Evolutionary conservation across 345 rosid genomes (phyloP).

Genomic region (Mercurialis annua): DNA sequence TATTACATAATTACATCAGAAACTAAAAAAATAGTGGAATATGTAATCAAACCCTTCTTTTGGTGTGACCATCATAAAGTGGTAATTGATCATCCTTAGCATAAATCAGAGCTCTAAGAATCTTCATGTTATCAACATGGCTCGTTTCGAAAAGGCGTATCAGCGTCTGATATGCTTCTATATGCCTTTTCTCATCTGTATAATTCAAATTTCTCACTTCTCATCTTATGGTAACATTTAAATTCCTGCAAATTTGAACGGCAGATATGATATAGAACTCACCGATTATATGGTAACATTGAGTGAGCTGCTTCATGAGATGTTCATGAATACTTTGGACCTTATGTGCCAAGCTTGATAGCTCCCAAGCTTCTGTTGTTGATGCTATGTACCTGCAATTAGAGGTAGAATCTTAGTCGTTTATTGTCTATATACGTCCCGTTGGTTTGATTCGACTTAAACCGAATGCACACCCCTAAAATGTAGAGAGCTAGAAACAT

Average conservation of each 20-base stretch:
- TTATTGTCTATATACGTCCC: no score
- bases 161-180: constrained; percentile 41
- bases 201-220: background rate
- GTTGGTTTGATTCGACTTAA: no score
- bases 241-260: background rate
- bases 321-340: constrained; percentile 43
- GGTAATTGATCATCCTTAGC: constrained; percentile 43
- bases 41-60: constrained; percentile 28
- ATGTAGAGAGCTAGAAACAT: no score
- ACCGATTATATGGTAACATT: constrained; percentile 43
- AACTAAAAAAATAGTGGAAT: background rate
- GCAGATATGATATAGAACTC: background rate
- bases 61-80: constrained; percentile 29
- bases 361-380: constrained; percentile 65
- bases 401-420: no score
- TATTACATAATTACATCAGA: background rate
- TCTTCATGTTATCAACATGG: constrained; percentile 43
- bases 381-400: constrained; percentile 37
- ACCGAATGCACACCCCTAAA: no score
- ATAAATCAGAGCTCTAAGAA: constrained; percentile 36
- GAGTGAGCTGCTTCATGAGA: constrained; percentile 37
- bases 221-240: background rate
- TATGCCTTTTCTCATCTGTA: constrained; percentile 43
- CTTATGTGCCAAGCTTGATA: constrained; percentile 58
- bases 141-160: constrained; percentile 28